Percentiles rank a stretch among this genome's conserved stretches.
Conservation (phyloP, 2,329 filamentous ascomycete genomes). For the Trichoderma cornu-damae region DNA sequence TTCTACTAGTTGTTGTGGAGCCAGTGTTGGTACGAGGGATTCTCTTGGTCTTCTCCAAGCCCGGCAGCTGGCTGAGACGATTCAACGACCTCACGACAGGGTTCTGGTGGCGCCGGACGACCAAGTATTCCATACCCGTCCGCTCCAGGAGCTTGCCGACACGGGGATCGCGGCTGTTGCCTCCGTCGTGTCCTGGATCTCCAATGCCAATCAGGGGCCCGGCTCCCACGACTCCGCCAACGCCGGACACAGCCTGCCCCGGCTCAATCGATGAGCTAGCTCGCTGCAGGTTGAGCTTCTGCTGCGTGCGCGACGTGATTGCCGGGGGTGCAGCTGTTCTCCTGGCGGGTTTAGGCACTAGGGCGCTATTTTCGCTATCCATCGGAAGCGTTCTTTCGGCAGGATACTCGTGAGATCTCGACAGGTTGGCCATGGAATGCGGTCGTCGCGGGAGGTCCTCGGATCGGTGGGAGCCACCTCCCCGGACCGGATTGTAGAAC, state of each 20-base stretch:
- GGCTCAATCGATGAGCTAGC: slow-evolving; percentile 68
- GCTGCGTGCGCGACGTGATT: slow-evolving; percentile 63
- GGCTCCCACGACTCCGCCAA: slow-evolving; percentile 38
- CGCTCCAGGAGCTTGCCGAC: slow-evolving; percentile 62
- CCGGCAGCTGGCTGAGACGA: slow-evolving; percentile 43
- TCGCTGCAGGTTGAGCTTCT: slow-evolving; percentile 69
- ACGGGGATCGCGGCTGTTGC: slow-evolving; percentile 52
- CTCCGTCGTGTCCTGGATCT: slow-evolving; percentile 50
- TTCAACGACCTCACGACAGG: slow-evolving; percentile 60
- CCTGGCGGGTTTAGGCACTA: slow-evolving; percentile 42
- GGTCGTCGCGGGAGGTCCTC: slow-evolving; percentile 37
- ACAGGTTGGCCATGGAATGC: slow-evolving; percentile 39
- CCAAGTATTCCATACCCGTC: slow-evolving; percentile 68
- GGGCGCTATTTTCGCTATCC: slow-evolving; percentile 40
- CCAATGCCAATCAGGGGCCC: slow-evolving; percentile 49
- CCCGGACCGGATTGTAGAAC: slow-evolving; percentile 40
- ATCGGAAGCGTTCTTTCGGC: slow-evolving; percentile 25
- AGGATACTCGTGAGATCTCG: slow-evolving; percentile 24
- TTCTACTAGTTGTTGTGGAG: slow-evolving; percentile 36
- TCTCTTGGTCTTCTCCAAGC: slow-evolving; percentile 44
- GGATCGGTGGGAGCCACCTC: slow-evolving; percentile 28
- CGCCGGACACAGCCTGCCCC: slow-evolving; percentile 40
- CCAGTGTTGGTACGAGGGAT: slow-evolving; percentile 42
- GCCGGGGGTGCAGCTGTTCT: slow-evolving; percentile 40
- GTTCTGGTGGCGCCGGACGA: slow-evolving; percentile 67